A percentile compares a stretch with the other conserved stretches of the same genome.
phyloP scores from a whole-genome alignment of 768 basidiomycete species.

The Suillus hirtellus region DNA sequence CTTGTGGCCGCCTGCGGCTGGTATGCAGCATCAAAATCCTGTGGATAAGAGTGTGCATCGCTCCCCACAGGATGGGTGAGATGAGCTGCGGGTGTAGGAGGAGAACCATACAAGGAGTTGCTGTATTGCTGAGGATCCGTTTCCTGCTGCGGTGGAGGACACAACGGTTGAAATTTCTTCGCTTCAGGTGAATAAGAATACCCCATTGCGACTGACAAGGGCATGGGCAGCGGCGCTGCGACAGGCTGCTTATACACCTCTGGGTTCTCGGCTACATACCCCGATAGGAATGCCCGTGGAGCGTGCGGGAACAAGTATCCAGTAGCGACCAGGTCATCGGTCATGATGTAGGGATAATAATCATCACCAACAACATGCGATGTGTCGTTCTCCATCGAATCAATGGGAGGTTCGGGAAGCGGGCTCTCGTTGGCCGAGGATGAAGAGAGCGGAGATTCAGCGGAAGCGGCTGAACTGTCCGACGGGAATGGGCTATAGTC shows the following conservation, averaged over 20 bases:
- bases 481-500: constrained; percentile 40
- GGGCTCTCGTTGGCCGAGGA: constrained; percentile 42
- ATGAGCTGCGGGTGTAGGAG: constrained; percentile 14
- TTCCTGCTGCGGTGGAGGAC: constrained; percentile 32
- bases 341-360: constrained; percentile 26
- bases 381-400: constrained; percentile 33
- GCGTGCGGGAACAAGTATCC: constrained; percentile 27
- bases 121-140: constrained; percentile 24
- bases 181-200: constrained; percentile 33
- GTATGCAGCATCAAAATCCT: constrained; percentile 29
- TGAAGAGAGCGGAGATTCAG: constrained; percentile 42
- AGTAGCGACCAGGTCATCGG: constrained; percentile 24
- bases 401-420: constrained; percentile 38
- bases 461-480: constrained; percentile 34
- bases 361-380: constrained; percentile 31
- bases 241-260: constrained; percentile 36
- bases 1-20: constrained; percentile 23
- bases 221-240: constrained; percentile 31
- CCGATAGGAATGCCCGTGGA: constrained; percentile 23
- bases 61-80: constrained; percentile 19
- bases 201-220: constrained; percentile 34
- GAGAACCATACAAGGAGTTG: constrained; percentile 17
- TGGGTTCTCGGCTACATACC: constrained; percentile 23
- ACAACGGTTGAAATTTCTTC: constrained; percentile 39
- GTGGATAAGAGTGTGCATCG: constrained; percentile 23